phyloP scores from a whole-genome alignment of 1,284 basidiomycete genomes.

The Malassezia slooffiae region DNA sequence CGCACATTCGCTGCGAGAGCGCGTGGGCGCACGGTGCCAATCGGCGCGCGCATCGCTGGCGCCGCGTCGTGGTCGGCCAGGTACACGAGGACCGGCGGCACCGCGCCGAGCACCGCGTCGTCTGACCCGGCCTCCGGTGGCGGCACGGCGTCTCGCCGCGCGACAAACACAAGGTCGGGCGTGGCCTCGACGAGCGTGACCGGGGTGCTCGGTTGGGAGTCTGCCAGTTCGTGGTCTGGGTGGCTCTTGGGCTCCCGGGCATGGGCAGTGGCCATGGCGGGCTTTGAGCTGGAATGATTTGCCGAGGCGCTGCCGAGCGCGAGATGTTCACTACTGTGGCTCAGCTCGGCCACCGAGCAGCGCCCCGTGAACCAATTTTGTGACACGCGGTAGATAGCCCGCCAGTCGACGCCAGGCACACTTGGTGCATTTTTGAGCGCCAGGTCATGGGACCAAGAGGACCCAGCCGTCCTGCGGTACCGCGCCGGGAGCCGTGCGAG shows the following conservation, averaged over 20 bases:
- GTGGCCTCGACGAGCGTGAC: constrained; percentile 18
- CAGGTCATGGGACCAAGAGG: too few relatives aligned
- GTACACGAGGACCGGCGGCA: constrained; percentile 1
- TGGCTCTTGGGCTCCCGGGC: too few relatives aligned
- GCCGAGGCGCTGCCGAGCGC: too few relatives aligned
- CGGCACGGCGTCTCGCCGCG: background rate
- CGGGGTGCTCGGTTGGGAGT: too few relatives aligned
- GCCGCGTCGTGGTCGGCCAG: background rate
- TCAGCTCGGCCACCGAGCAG: too few relatives aligned
- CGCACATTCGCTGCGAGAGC: background rate
- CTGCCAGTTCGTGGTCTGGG: background rate
- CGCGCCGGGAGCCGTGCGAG: background rate
- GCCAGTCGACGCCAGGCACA: too few relatives aligned
- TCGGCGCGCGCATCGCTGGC: background rate
- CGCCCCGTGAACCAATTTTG: too few relatives aligned
- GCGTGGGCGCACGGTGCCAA: background rate
- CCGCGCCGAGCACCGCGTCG: background rate
- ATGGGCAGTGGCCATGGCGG: too few relatives aligned
- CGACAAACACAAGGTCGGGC: constrained; percentile 16
- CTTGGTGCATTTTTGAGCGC: too few relatives aligned
- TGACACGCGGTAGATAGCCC: too few relatives aligned
- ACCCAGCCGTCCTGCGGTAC: background rate
- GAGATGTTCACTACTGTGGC: too few relatives aligned
- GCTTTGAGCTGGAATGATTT: too few relatives aligned
- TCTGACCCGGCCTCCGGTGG: background rate